A percentile compares a stretch with the other conserved stretches of the same genome.
phyloP scores from a whole-genome alignment of 768 basidiomycete species.

The Serpula lacrymans region DNA sequence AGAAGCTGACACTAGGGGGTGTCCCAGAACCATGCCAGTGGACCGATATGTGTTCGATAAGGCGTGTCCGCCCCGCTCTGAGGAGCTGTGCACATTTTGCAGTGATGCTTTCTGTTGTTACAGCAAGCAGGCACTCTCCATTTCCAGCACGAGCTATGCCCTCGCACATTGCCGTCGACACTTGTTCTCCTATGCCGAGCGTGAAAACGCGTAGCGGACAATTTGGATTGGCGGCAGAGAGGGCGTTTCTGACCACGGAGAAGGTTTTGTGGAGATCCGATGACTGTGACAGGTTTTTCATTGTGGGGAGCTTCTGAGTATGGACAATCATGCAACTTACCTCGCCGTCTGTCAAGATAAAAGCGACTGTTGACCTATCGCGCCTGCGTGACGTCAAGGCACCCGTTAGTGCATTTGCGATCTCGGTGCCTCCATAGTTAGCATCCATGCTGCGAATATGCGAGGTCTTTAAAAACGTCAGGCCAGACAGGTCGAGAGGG shows the following conservation, averaged over 20 bases:
- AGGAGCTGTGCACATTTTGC: conserved; percentile 49
- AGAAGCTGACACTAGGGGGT: not conserved
- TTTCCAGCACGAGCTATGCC: conserved; percentile 52
- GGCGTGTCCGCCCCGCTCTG: conserved; percentile 45
- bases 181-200: conserved; percentile 51
- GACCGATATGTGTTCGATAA: conserved; percentile 41
- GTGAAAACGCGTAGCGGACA: conserved; percentile 49
- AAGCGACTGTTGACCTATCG: conserved; percentile 43
- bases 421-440: conserved; percentile 51
- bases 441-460: conserved; percentile 41
- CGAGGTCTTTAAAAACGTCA: conserved; percentile 30
- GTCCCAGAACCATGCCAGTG: conserved; percentile 40
- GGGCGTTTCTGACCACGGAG: conserved; percentile 24
- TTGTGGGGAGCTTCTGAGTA: not conserved
- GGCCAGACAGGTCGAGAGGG: not conserved
- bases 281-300: conserved; percentile 1
- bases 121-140: conserved; percentile 47
- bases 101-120: conserved; percentile 41
- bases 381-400: conserved; percentile 34
- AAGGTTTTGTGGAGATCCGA: conserved; percentile 16
- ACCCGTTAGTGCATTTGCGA: conserved; percentile 35
- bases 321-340: conserved; percentile 18
- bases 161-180: conserved; percentile 50
- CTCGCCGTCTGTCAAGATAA: conserved; percentile 59
- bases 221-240: conserved; percentile 23